Evolutionary conservation across 345 rosid genomes (phyloP).

Genomic region (Erodium maritimum): DNA sequence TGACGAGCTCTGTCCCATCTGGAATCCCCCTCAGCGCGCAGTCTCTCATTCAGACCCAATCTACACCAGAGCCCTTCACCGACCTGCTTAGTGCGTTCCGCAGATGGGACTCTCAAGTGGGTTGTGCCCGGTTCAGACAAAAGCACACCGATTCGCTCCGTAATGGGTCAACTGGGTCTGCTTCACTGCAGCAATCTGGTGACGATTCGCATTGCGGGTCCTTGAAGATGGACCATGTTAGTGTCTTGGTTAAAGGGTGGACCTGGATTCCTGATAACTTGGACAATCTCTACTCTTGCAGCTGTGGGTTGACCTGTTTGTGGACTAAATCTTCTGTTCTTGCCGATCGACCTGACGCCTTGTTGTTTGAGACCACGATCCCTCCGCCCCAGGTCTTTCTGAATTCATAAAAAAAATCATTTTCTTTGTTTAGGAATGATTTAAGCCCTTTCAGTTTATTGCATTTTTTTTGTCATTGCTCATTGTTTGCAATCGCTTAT

Average conservation of each 20-base stretch:
- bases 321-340: slow-evolving; percentile 94
- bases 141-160: slow-evolving; percentile 21
- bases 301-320: slow-evolving; percentile 79
- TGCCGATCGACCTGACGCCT: slow-evolving; percentile 76
- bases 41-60: slow-evolving; percentile 2
- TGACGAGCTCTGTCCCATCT: slow-evolving; percentile 25
- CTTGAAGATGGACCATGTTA: slow-evolving; percentile 53
- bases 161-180: slow-evolving; percentile 29
- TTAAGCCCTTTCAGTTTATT: too few species aligned
- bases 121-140: slow-evolving; percentile 58
- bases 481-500: too few species aligned
- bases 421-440: not conserved
- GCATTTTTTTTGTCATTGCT: not conserved
- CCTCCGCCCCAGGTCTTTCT: slow-evolving; percentile 61
- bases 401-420: too few species aligned
- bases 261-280: slow-evolving; percentile 96
- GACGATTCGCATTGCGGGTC: slow-evolving; percentile 33
- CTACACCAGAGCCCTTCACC: slow-evolving; percentile 40
- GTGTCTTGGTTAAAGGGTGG: slow-evolving; percentile 83
- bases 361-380: slow-evolving; percentile 66
- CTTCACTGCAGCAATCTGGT: slow-evolving; percentile 39
- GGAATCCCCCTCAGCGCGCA: slow-evolving; percentile 4
- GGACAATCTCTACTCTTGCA: slow-evolving; percentile 74
- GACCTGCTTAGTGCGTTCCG: slow-evolving; percentile 40
- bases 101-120: slow-evolving; percentile 76